These are phyloP conservation scores for Claviceps fusiformis DNA, from an alignment of 2,329 filamentous ascomycete species.

Conservation along the genomic window DNA sequence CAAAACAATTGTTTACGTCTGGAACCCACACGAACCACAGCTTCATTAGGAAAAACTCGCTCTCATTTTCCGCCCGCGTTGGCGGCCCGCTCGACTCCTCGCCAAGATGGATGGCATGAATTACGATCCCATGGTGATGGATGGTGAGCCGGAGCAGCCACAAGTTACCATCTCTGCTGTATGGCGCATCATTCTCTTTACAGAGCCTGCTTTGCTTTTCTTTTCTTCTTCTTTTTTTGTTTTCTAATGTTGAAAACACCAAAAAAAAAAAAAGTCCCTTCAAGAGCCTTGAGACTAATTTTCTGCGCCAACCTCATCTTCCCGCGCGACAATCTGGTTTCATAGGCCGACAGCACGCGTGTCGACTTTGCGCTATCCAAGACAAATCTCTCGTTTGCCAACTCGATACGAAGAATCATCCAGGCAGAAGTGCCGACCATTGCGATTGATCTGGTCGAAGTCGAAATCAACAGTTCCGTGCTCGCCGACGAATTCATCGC, in stretches of 20 bases:
- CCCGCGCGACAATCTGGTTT: neutral
- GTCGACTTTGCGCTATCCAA: conserved; percentile 88
- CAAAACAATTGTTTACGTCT: neutral
- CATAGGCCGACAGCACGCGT: conserved; percentile 61
- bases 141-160: conserved; percentile 41
- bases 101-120: conserved; percentile 35
- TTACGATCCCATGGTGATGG: conserved; percentile 47
- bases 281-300: neutral
- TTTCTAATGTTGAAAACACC: neutral
- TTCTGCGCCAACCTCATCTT: neutral
- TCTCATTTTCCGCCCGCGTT: neutral
- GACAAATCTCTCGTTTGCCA: conserved; percentile 83
- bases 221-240: neutral
- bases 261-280: neutral
- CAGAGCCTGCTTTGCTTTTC: too few relatives aligned
- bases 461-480: conserved; percentile 88
- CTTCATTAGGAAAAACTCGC: neutral
- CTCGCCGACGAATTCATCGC: conserved; percentile 92
- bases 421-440: conserved; percentile 89
- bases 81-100: conserved; percentile 1
- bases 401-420: conserved; percentile 80
- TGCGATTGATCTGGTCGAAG: conserved; percentile 87
- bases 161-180: conserved; percentile 49
- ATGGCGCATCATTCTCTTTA: conserved; percentile 13
- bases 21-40: neutral